phyloP scores from a whole-genome alignment of 176 grass and related monocot genomes.

The Zoysia japonica region DNA sequence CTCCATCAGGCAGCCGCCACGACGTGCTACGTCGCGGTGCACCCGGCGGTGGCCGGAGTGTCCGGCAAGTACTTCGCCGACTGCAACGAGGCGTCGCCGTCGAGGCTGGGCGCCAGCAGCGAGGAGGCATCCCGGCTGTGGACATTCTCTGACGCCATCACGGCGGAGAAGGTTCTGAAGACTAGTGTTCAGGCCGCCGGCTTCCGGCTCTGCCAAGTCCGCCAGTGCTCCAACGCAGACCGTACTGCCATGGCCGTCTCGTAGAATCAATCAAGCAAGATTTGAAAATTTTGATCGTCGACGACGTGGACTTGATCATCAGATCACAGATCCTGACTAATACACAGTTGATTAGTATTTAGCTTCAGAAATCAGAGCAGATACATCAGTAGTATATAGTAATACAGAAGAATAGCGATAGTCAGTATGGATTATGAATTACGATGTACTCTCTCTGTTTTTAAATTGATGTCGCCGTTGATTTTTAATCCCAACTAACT shows the following conservation, averaged over 20 bases:
- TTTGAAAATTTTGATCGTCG: slow-evolving; percentile 35
- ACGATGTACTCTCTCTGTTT: too few relatives aligned
- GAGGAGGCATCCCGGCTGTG: slow-evolving; percentile 74
- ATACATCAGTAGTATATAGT: neutral
- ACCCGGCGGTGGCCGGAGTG: slow-evolving; percentile 58
- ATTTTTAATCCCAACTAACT: too few relatives aligned
- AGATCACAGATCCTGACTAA: slow-evolving; percentile 6
- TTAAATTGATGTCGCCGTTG: too few relatives aligned
- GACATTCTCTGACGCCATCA: slow-evolving; percentile 66
- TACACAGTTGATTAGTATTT: neutral
- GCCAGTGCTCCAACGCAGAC: slow-evolving; percentile 34
- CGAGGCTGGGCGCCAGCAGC: slow-evolving; percentile 51
- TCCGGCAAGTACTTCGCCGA: slow-evolving; percentile 90
- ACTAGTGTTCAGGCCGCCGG: neutral
- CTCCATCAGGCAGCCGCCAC: slow-evolving; percentile 64
- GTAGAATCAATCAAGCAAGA: slow-evolving; percentile 25
- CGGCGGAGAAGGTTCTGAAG: slow-evolving; percentile 42
- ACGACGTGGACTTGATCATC: neutral
- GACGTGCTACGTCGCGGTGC: slow-evolving; percentile 82
- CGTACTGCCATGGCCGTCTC: slow-evolving; percentile 36
- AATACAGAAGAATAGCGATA: slow-evolving; percentile 9
- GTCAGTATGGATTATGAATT: neutral
- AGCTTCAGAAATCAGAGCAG: slow-evolving; percentile 21
- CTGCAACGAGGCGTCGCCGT: slow-evolving; percentile 88
- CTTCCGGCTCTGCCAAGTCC: slow-evolving; percentile 47